Evolutionary conservation across 2,329 filamentous ascomycete species (phyloP).

Genomic region (Nigrospora oryzae): DNA sequence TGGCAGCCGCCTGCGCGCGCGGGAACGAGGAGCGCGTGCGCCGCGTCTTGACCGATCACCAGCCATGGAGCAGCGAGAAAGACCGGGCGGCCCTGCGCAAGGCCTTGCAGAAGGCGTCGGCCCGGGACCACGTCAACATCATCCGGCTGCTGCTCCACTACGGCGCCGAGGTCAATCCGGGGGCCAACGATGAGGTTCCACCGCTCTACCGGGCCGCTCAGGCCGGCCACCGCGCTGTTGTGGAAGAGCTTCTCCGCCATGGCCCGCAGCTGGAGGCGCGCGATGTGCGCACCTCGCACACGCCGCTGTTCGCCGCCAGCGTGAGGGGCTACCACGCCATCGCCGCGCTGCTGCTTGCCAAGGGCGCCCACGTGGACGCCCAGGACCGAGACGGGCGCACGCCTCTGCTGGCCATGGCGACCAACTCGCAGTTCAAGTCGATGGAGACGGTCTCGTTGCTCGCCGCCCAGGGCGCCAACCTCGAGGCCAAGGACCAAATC

Average conservation of each 20-base stretch:
- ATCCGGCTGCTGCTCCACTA: slow-evolving; percentile 26
- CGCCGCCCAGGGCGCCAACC: slow-evolving; percentile 19
- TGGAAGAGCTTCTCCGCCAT: slow-evolving; percentile 22
- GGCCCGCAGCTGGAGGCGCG: slow-evolving; percentile 23
- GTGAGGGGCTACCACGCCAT: slow-evolving; percentile 24
- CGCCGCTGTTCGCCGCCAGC: slow-evolving; percentile 26
- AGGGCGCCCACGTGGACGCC: slow-evolving; percentile 23
- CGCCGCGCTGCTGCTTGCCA: slow-evolving; percentile 19
- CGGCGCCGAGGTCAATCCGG: slow-evolving; percentile 26
- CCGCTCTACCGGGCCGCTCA: slow-evolving; percentile 29
- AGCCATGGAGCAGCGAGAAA: slow-evolving; percentile 20
- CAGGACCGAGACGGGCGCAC: slow-evolving; percentile 26
- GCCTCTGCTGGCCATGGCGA: slow-evolving; percentile 25
- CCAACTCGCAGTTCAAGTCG: slow-evolving; percentile 19
- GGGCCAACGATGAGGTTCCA: slow-evolving; percentile 23
- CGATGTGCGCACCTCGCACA: slow-evolving; percentile 20
- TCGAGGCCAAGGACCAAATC: slow-evolving; percentile 33
- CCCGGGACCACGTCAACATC: slow-evolving; percentile 24
- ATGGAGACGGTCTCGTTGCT: slow-evolving; percentile 34
- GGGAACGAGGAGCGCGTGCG: slow-evolving; percentile 27
- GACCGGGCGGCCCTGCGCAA: slow-evolving; percentile 28
- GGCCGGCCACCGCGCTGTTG: slow-evolving; percentile 23
- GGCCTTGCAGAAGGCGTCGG: slow-evolving; percentile 26
- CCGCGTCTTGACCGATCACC: slow-evolving; percentile 24
- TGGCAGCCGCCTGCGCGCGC: slow-evolving; percentile 26